Evolutionary conservation across 1,284 basidiomycete species (phyloP).

Genomic region (Moesziomyces aphidis): DNA sequence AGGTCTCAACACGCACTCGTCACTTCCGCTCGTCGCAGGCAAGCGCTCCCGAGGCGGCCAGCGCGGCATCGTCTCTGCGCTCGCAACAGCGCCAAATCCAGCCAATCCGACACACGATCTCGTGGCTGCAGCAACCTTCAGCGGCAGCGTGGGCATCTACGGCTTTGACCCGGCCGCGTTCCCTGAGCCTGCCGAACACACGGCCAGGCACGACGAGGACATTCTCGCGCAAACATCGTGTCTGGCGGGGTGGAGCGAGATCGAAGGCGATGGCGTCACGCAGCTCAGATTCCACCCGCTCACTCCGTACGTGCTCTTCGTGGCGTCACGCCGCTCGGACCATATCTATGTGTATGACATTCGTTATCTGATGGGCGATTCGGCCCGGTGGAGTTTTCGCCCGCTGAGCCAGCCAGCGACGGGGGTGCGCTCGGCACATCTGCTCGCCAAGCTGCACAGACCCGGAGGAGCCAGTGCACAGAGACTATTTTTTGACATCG

Average conservation of each 20-base stretch:
- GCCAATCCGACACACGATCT: conserved; percentile 31
- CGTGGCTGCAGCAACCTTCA: conserved; percentile 56
- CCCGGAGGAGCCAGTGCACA: conserved; percentile 32
- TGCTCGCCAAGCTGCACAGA: conserved; percentile 39
- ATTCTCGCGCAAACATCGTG: conserved; percentile 24
- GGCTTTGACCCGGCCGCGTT: conserved; percentile 13
- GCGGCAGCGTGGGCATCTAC: conserved; percentile 54
- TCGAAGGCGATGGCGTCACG: conserved; percentile 51
- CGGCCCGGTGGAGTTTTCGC: conserved; percentile 34
- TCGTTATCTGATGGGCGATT: conserved; percentile 45
- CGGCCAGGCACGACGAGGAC: neutral
- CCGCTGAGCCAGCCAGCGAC: conserved; percentile 21
- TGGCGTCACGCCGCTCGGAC: conserved; percentile 40
- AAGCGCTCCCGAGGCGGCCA: conserved; percentile 32
- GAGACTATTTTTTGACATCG: conserved; percentile 53
- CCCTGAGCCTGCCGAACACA: conserved; percentile 34
- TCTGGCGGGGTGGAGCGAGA: conserved; percentile 57
- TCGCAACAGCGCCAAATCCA: conserved; percentile 23
- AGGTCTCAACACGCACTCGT: conserved; percentile 52
- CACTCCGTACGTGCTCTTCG: conserved; percentile 50
- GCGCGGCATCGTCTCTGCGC: conserved; percentile 47
- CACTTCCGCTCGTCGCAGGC: conserved; percentile 22
- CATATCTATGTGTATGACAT: conserved; percentile 53
- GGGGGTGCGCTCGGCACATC: conserved; percentile 25
- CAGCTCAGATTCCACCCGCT: conserved; percentile 58